A percentile compares a stretch with the other conserved stretches of the same genome.
Evolutionary conservation across 129 eudicot genomes (phyloP).

Genomic region (Kitagawia praeruptora): DNA sequence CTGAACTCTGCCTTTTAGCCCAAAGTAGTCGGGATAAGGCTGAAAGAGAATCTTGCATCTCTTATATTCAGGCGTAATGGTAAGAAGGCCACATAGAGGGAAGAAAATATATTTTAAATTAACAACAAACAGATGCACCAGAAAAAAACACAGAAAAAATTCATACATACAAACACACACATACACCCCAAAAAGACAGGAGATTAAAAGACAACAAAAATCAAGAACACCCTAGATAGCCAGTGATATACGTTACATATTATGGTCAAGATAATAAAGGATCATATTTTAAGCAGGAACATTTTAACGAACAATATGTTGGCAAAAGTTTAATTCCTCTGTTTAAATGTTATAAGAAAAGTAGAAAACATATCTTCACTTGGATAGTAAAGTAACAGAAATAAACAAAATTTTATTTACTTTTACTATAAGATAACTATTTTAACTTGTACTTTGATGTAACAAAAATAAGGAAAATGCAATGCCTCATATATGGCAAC

Average conservation of each 20-base stretch:
- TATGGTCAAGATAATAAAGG: not conserved
- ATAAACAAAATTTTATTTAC: constrained; percentile 23
- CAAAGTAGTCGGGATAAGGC: not conserved
- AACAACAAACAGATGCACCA: not conserved
- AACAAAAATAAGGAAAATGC: constrained; percentile 5
- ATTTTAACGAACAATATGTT: constrained; percentile 6
- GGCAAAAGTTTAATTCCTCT: constrained; percentile 18
- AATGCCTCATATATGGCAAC: constrained; percentile 25
- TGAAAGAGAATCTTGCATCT: not conserved
- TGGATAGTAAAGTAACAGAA: constrained; percentile 39
- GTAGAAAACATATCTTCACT: constrained; percentile 36
- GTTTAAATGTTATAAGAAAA: constrained; percentile 39
- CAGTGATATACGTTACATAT: not conserved
- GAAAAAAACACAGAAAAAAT: not conserved
- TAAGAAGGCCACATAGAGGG: not conserved
- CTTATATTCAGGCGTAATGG: not conserved
- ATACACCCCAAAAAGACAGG: not conserved
- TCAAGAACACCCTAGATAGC: not conserved
- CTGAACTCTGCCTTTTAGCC: not conserved
- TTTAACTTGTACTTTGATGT: constrained; percentile 46
- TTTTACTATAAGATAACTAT: constrained; percentile 37
- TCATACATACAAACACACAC: not conserved
- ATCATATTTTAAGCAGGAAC: not conserved
- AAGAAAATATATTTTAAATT: not conserved
- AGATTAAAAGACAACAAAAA: not conserved